Percentiles rank a stretch among this genome's conserved stretches.
These are phyloP conservation scores for Metschnikowia gelsemii DNA, from an alignment of 805 yeast species.

Conservation along the genomic window DNA sequence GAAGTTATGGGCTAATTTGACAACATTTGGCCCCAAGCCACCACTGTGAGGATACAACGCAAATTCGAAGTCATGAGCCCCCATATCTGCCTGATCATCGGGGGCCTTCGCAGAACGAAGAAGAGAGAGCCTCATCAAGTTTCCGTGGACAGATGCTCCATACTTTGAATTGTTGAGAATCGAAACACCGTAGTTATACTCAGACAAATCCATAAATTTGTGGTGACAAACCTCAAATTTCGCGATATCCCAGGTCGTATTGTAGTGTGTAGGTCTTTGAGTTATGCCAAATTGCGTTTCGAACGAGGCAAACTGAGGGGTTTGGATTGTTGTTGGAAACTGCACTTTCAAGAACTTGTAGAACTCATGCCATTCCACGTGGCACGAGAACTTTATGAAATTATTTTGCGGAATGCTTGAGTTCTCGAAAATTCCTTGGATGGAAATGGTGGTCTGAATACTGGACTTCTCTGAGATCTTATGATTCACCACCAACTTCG, in stretches of 20 bases:
- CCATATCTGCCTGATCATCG: conserved; percentile 94
- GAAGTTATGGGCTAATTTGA: conserved; percentile 74
- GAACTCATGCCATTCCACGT: conserved; percentile 83
- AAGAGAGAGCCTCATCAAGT: conserved; percentile 79
- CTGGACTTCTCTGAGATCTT: conserved; percentile 55
- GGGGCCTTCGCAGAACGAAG: conserved; percentile 93
- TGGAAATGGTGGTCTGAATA: conserved; percentile 66
- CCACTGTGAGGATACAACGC: conserved; percentile 85
- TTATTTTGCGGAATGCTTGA: conserved; percentile 33
- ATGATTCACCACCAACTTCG: conserved; percentile 62
- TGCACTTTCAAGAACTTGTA: conserved; percentile 91
- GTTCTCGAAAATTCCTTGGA: conserved; percentile 59
- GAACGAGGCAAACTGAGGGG: conserved; percentile 70
- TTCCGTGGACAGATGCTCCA: conserved; percentile 94
- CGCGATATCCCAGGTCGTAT: conserved; percentile 95
- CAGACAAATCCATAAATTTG: conserved; percentile 89
- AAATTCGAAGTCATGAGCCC: conserved; percentile 76
- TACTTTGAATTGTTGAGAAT: conserved; percentile 82
- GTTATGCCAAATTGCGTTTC: conserved; percentile 95
- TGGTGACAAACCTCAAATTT: conserved; percentile 95
- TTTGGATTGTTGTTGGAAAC: conserved; percentile 82
- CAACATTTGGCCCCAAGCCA: conserved; percentile 58
- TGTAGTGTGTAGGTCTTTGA: conserved; percentile 89
- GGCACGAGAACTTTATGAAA: conserved; percentile 37
- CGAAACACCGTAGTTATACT: conserved; percentile 81